Evolutionary conservation across 2,329 filamentous ascomycete genomes (phyloP).

Genomic region (Aquanectria penicillioides): DNA sequence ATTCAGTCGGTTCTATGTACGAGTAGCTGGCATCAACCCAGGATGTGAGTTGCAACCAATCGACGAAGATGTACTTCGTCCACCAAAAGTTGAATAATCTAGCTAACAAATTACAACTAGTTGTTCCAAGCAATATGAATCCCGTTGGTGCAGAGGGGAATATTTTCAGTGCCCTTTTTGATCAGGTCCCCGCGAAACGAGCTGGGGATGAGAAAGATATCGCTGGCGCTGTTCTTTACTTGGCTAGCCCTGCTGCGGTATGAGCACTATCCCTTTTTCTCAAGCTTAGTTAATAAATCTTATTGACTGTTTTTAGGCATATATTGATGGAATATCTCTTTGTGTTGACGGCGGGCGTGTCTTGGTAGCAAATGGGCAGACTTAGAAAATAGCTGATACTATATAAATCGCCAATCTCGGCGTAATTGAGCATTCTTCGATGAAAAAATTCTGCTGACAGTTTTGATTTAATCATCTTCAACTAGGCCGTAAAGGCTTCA

Average conservation of each 20-base stretch:
- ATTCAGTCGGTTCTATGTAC: conserved; percentile 49
- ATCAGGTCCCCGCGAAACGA: conserved; percentile 46
- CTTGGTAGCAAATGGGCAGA: conserved; percentile 41
- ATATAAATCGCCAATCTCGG: no score
- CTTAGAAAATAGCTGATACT: not conserved
- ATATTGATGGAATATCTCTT: conserved; percentile 44
- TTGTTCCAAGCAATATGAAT: conserved; percentile 49
- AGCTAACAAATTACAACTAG: no score
- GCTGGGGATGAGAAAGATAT: conserved; percentile 45
- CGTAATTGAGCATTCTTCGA: no score
- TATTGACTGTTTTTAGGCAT: conserved; percentile 34
- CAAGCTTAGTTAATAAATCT: not conserved
- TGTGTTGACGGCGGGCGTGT: conserved; percentile 45
- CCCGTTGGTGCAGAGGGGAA: conserved; percentile 45
- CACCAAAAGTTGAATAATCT: no score
- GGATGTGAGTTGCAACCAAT: conserved; percentile 49
- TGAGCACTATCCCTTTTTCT: not conserved
- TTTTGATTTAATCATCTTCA: no score
- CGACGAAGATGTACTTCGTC: no score
- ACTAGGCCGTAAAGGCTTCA: no score
- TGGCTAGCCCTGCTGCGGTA: conserved; percentile 46
- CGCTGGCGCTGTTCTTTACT: conserved; percentile 43
- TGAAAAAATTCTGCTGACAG: no score
- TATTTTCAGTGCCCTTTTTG: conserved; percentile 45
- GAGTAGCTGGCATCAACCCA: conserved; percentile 46